Base-by-base conservation (phyloP, 169 alveolate genomes). In the Besnoitia besnoiti region DNA sequence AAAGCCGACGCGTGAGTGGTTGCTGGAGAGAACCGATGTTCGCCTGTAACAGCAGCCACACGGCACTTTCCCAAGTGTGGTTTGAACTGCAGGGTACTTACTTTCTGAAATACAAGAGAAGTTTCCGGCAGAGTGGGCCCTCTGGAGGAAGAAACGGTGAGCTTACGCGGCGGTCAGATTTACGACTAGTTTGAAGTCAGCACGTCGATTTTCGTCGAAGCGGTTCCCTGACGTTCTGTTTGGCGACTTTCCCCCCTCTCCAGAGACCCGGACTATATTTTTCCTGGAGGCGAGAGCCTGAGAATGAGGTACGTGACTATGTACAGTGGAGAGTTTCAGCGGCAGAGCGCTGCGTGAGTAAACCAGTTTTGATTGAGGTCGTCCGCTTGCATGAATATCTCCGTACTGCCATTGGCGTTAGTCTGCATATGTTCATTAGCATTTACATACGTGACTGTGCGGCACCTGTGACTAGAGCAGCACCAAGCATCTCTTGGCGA, bases 231-330 rank as follows among this genome's bases (percentile, higher is more conserved):
- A 30, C 42, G 44, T 49, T n/a, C 47, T 10, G n/a, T 19, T 82
- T 82, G 44, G 47, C 19, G 44, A 14, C n/a, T 19, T 4, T 39
- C 35, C 49, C 42, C 49, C 75, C 30, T 46, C 2, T 50, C 37
- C 92, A 88, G 92, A 37, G 85, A 88, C 85, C 85, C 85, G 19
- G 85, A 47, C 10, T 88, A 62, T 40, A 85, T 88, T 14, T 61
- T 88, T 67, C 76, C 59, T 16, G 85, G 85, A 33, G 92, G 92
- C 27, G 92, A 88, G 85, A 88, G 92, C 75, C 61, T 88, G 37
- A 77, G 87, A 44, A 77, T 77, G 87, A 77, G 87, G 87, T 77
- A 77, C 8, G 59, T 46, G 27, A 24, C 37, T 40, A 40, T 24
- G 39, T 42, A 30, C 42, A 79, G 42, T 39, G 50, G n/a, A n/a